phyloP scores from a whole-genome alignment of 805 yeast genomes.

The Yarrowia osloensis region DNA sequence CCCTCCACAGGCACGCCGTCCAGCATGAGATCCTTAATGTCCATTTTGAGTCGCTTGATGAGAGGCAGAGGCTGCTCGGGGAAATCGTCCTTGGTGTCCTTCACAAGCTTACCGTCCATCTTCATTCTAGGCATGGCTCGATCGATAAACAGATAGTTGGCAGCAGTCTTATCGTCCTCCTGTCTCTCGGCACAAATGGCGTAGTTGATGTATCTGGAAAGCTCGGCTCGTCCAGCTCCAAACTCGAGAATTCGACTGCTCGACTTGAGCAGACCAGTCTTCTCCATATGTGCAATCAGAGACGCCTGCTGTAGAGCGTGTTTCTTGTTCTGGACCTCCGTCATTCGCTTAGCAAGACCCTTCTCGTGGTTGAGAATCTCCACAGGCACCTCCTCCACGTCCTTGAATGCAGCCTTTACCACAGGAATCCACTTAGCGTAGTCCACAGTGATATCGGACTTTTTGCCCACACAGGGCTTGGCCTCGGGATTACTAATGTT shows the following conservation, averaged over 20 bases:
- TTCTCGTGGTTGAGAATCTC: conserved; percentile 35
- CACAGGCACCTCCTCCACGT: conserved; percentile 31
- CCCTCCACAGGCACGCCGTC: conserved; percentile 46
- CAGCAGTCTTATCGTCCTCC: conserved; percentile 30
- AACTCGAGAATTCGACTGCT: conserved; percentile 59
- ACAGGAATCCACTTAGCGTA: conserved; percentile 42
- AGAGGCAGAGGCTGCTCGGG: conserved; percentile 39
- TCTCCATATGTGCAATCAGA: conserved; percentile 65
- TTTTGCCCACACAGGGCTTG: neutral
- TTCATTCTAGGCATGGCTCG: conserved; percentile 77
- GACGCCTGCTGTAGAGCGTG: conserved; percentile 85
- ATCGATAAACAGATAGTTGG: conserved; percentile 63
- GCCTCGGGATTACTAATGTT: conserved; percentile 44
- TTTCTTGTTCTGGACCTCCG: conserved; percentile 59
- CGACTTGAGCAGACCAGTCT: conserved; percentile 45
- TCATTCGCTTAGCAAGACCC: conserved; percentile 50
- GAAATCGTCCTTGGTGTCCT: conserved; percentile 48
- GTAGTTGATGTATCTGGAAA: conserved; percentile 58
- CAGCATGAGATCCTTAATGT: conserved; percentile 73
- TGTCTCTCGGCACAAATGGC: conserved; percentile 35
- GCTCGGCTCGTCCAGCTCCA: conserved; percentile 90
- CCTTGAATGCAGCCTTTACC: conserved; percentile 31
- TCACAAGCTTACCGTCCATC: conserved; percentile 64
- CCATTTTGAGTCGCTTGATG: conserved; percentile 62
- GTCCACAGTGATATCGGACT: conserved; percentile 27